phyloP scores from a whole-genome alignment of 75 land plant species.

The Picea sitchensis region DNA sequence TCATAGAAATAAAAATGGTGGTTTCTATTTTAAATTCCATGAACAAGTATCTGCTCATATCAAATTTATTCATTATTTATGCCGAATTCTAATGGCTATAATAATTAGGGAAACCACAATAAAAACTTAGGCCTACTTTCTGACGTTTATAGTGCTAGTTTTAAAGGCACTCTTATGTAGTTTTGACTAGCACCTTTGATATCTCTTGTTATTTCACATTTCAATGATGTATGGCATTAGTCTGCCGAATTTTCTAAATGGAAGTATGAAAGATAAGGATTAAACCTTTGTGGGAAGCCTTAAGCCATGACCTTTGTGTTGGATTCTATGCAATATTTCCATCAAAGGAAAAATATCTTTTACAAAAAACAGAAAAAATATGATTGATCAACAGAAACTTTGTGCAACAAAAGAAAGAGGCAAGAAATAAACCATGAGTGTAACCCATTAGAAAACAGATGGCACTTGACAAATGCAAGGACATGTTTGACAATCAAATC shows the following conservation, averaged over 20 bases:
- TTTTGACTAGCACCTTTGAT: background rate
- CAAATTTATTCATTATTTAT: no score
- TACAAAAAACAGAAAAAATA: background rate
- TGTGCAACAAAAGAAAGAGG: no score
- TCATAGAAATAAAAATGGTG: no score
- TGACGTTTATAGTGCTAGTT: background rate
- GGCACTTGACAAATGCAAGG: background rate
- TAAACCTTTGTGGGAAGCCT: background rate
- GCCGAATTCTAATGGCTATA: no score
- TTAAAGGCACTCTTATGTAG: background rate
- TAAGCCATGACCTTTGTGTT: background rate
- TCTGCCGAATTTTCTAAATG: background rate
- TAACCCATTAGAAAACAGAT: background rate
- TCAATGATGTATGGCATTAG: background rate
- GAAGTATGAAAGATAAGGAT: background rate
- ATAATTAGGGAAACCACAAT: no score
- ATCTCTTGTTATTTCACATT: background rate
- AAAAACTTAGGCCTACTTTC: background rate
- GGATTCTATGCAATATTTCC: background rate
- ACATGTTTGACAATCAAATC: slow-evolving; percentile 2
- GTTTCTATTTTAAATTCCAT: no score
- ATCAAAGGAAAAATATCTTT: background rate
- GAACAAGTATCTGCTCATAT: no score
- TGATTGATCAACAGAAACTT: no score
- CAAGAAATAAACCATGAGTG: no score